Conservation (phyloP, 2,329 filamentous ascomycete species). For the Penicillium vulpinum region DNA sequence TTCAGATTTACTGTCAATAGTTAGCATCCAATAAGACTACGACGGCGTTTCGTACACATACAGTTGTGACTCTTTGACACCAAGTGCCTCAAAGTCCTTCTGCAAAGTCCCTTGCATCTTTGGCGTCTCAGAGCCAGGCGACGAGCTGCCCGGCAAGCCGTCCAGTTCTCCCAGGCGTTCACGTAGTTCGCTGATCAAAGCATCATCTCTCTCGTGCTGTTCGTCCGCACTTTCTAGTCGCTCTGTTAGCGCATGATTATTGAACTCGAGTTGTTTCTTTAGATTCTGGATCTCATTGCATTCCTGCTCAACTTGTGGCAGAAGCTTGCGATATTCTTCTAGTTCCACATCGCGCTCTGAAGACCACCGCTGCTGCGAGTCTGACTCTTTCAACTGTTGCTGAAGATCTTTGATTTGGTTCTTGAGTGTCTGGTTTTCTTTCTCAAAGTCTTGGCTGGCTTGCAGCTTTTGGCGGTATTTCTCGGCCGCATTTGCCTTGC, state of each 20-base stretch:
- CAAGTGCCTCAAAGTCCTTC: slow-evolving; percentile 45
- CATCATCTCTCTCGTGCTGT: slow-evolving; percentile 44
- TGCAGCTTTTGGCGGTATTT: slow-evolving; percentile 53
- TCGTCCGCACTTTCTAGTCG: slow-evolving; percentile 46
- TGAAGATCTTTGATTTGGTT: slow-evolving; percentile 49
- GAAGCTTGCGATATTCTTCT: slow-evolving; percentile 47
- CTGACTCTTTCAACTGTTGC: slow-evolving; percentile 48
- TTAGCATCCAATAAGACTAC: slow-evolving; percentile 20
- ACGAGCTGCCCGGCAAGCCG: slow-evolving; percentile 41
- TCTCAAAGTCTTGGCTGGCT: slow-evolving; percentile 51
- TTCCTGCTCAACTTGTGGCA: slow-evolving; percentile 51
- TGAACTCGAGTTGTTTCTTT: slow-evolving; percentile 51
- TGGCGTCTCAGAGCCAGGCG: slow-evolving; percentile 41
- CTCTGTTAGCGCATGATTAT: slow-evolving; percentile 50
- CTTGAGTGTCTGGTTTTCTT: slow-evolving; percentile 49
- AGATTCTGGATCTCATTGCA: slow-evolving; percentile 49
- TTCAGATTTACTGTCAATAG: slow-evolving; percentile 38
- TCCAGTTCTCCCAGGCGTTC: slow-evolving; percentile 47
- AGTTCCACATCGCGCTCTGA: slow-evolving; percentile 45
- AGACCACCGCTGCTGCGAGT: slow-evolving; percentile 43
- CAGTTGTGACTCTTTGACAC: slow-evolving; percentile 42
- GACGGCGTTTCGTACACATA: slow-evolving; percentile 23
- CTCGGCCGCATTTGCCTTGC: slow-evolving; percentile 51
- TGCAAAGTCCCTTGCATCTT: slow-evolving; percentile 43
- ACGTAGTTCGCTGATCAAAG: slow-evolving; percentile 43